Conservation (phyloP, 106 monocot species). For the Phalaenopsis aphrodite region DNA sequence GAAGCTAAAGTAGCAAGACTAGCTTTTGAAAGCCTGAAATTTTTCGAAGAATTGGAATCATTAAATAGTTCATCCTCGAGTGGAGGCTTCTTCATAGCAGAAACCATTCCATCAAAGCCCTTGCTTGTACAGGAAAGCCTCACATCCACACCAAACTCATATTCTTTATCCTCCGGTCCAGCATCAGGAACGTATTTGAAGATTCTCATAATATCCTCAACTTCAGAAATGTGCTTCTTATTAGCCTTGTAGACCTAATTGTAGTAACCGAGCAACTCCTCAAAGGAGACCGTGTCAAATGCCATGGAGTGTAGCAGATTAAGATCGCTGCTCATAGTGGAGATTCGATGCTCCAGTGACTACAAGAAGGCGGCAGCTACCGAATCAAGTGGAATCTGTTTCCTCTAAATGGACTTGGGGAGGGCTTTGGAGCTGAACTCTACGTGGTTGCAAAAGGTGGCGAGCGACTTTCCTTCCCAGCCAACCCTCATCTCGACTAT, state of each 20-base stretch:
- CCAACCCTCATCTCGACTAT: too few relatives aligned
- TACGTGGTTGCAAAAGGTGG: constrained; percentile 50
- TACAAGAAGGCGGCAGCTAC: constrained; percentile 48
- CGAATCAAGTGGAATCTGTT: constrained; percentile 65
- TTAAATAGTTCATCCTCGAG: constrained; percentile 39
- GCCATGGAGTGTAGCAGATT: constrained; percentile 63
- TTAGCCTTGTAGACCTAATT: constrained; percentile 53
- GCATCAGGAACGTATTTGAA: constrained; percentile 56
- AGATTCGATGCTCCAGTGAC: constrained; percentile 31
- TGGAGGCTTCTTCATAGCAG: neutral
- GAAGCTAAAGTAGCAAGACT: too few relatives aligned
- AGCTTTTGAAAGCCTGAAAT: too few relatives aligned
- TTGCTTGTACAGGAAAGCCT: constrained; percentile 13
- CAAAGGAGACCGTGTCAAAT: constrained; percentile 73
- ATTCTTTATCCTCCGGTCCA: constrained; percentile 18
- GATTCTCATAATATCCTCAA: constrained; percentile 33
- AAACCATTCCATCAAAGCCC: neutral
- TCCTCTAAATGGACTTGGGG: constrained; percentile 46
- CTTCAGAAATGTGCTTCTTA: constrained; percentile 24
- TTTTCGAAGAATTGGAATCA: too few relatives aligned
- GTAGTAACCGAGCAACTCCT: constrained; percentile 84
- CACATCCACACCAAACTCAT: constrained; percentile 9
- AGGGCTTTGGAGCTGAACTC: constrained; percentile 43
- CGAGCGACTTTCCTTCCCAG: constrained; percentile 16
- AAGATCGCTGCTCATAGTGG: constrained; percentile 43